phyloP scores from a whole-genome alignment of 352 stramenopile species.

The Pythium aristosporum region DNA sequence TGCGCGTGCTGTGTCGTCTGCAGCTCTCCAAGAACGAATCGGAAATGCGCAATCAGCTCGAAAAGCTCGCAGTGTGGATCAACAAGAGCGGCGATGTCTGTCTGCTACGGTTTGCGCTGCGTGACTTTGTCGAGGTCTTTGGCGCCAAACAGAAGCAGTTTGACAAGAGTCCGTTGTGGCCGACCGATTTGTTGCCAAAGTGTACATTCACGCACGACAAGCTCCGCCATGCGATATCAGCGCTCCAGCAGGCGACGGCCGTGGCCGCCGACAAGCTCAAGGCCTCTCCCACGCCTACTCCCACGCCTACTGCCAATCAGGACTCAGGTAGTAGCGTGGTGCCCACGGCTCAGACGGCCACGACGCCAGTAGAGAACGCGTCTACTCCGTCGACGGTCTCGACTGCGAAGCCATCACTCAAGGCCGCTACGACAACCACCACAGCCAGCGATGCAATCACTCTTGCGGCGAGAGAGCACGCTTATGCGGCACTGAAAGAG shows the following conservation, averaged over 20 bases:
- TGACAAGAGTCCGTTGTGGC: slow-evolving; percentile 42
- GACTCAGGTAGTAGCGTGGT: too few species aligned
- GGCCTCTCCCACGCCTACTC: too few species aligned
- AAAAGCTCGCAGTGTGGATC: slow-evolving; percentile 60
- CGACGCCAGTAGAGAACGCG: background rate
- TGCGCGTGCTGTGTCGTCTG: slow-evolving; percentile 50
- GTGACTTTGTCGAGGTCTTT: slow-evolving; percentile 52
- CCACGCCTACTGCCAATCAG: too few species aligned
- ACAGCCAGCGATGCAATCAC: slow-evolving; percentile 20
- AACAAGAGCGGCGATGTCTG: slow-evolving; percentile 45
- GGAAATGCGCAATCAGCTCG: slow-evolving; percentile 52
- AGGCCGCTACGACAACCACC: slow-evolving; percentile 12
- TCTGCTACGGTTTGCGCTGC: slow-evolving; percentile 53
- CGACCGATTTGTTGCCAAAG: slow-evolving; percentile 58
- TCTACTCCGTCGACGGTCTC: background rate
- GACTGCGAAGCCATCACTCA: slow-evolving; percentile 18
- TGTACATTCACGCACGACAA: slow-evolving; percentile 54
- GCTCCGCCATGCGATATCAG: slow-evolving; percentile 46
- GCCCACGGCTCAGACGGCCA: background rate
- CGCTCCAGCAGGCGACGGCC: background rate
- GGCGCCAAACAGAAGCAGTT: slow-evolving; percentile 28
- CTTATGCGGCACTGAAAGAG: slow-evolving; percentile 61
- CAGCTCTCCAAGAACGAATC: slow-evolving; percentile 43
- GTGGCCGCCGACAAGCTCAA: background rate
- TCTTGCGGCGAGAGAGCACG: slow-evolving; percentile 41